Evolutionary conservation across 768 basidiomycete species (phyloP).

Genomic region (Panaeolus cyanescens): DNA sequence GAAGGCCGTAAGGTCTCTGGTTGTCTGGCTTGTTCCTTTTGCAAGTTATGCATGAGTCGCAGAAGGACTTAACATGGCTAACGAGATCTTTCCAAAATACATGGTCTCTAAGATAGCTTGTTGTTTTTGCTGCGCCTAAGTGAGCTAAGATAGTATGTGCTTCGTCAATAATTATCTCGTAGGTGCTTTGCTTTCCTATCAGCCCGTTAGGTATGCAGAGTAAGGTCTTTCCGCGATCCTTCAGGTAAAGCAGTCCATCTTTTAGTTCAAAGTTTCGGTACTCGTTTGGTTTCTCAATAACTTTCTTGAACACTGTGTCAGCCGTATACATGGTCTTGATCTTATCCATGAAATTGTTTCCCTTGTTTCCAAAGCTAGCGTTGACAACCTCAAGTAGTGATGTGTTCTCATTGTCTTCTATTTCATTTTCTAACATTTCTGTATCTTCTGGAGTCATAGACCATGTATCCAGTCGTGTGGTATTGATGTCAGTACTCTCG

Average conservation of each 20-base stretch:
- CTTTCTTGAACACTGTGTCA: slow-evolving; percentile 5
- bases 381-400: neutral
- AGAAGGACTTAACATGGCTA: slow-evolving; percentile 23
- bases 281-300: slow-evolving; percentile 11
- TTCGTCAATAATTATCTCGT: slow-evolving; percentile 34
- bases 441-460: too few species aligned
- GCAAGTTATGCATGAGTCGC: slow-evolving; percentile 26
- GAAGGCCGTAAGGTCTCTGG: slow-evolving; percentile 25
- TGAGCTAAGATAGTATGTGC: slow-evolving; percentile 42
- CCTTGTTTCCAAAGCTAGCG: neutral
- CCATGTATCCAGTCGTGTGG: too few species aligned
- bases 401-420: neutral
- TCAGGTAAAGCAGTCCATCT: slow-evolving; percentile 18
- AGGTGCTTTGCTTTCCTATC: slow-evolving; percentile 12
- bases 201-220: slow-evolving; percentile 25
- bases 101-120: slow-evolving; percentile 29
- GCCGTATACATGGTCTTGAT: too few species aligned
- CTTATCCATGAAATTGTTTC: too few species aligned
- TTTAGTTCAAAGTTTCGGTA: slow-evolving; percentile 21
- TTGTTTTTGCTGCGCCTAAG: slow-evolving; percentile 34
- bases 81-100: slow-evolving; percentile 43
- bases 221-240: slow-evolving; percentile 4
- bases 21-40: slow-evolving; percentile 20
- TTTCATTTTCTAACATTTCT: neutral
- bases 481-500: slow-evolving; percentile 10